phyloP scores from a whole-genome alignment of 108 stramenopile species.

The Cyclotella baltica region DNA sequence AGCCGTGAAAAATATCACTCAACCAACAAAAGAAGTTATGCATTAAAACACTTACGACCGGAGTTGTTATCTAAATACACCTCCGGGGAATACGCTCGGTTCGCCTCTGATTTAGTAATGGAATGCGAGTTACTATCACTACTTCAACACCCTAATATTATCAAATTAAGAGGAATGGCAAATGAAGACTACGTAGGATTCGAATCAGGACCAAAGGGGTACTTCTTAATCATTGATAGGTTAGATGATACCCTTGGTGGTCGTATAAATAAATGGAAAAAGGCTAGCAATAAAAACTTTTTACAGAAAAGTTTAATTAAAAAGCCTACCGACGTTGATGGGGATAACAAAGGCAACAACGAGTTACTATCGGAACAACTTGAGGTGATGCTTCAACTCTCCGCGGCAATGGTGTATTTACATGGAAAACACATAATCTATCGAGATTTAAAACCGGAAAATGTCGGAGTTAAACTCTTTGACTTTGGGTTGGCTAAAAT shows the following conservation, averaged over 20 bases:
- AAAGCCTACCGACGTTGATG: too few species aligned
- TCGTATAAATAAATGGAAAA: slow-evolving; percentile 48
- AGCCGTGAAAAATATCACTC: not conserved
- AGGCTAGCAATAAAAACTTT: not conserved
- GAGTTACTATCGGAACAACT: slow-evolving; percentile 22
- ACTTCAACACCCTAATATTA: slow-evolving; percentile 72
- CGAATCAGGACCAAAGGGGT: slow-evolving; percentile 40
- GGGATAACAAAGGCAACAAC: not conserved
- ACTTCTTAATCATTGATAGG: slow-evolving; percentile 72
- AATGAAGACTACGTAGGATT: slow-evolving; percentile 22
- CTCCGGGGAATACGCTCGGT: slow-evolving; percentile 14
- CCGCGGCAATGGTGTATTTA: slow-evolving; percentile 43
- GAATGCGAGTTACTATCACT: slow-evolving; percentile 68
- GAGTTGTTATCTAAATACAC: slow-evolving; percentile 24
- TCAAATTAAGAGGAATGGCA: slow-evolving; percentile 58
- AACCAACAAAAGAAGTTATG: slow-evolving; percentile 40
- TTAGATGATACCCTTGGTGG: slow-evolving; percentile 54
- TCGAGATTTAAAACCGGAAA: slow-evolving; percentile 57
- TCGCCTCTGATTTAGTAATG: slow-evolving; percentile 62
- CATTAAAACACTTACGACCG: slow-evolving; percentile 41
- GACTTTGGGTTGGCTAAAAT: slow-evolving; percentile 66
- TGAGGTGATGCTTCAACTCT: slow-evolving; percentile 34
- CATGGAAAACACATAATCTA: slow-evolving; percentile 46
- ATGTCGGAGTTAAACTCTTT: slow-evolving; percentile 61
- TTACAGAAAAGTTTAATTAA: not conserved